Conservation (phyloP, 2,329 filamentous ascomycete species). For the Albophoma yamanashiensis region DNA sequence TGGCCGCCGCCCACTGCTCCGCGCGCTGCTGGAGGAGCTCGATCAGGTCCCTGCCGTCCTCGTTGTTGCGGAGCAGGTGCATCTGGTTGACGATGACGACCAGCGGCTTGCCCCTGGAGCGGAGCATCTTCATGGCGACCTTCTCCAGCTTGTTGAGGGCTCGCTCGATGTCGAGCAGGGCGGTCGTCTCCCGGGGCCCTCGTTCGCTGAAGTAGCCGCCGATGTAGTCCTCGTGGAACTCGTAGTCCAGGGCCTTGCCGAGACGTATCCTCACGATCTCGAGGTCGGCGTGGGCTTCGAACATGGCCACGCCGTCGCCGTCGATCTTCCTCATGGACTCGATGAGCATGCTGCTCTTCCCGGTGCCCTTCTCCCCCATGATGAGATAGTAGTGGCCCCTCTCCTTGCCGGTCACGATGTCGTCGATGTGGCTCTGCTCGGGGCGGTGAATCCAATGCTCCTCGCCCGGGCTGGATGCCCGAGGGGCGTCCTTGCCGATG, state of each 20-base stretch:
- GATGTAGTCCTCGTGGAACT: conserved; percentile 97
- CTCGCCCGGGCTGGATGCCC: conserved; percentile 25
- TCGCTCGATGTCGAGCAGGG: conserved; percentile 87
- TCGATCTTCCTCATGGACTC: conserved; percentile 91
- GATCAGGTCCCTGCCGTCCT: conserved; percentile 84
- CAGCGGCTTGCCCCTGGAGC: conserved; percentile 54
- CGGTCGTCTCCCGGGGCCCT: conserved; percentile 83
- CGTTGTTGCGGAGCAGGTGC: conserved; percentile 83
- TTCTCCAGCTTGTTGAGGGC: conserved; percentile 98
- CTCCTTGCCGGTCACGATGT: conserved; percentile 64
- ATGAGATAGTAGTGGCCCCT: conserved; percentile 83
- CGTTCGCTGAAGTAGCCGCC: conserved; percentile 91
- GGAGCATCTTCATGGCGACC: conserved; percentile 66
- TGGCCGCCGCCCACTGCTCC: conserved; percentile 90
- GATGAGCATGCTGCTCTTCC: conserved; percentile 91
- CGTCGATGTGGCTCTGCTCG: conserved; percentile 72
- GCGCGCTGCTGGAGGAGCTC: conserved; percentile 92
- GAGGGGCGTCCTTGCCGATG: conserved; percentile 44
- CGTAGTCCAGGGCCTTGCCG: conserved; percentile 89
- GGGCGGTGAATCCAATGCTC: conserved; percentile 66
- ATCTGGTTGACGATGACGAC: conserved; percentile 93
- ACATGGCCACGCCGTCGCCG: conserved; percentile 84
- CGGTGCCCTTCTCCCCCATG: conserved; percentile 90
- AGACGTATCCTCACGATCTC: conserved; percentile 92
- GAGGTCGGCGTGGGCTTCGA: conserved; percentile 88